Conservation (phyloP, 1,284 basidiomycete species). For the Cutaneotrichosporon sp. region DNA sequence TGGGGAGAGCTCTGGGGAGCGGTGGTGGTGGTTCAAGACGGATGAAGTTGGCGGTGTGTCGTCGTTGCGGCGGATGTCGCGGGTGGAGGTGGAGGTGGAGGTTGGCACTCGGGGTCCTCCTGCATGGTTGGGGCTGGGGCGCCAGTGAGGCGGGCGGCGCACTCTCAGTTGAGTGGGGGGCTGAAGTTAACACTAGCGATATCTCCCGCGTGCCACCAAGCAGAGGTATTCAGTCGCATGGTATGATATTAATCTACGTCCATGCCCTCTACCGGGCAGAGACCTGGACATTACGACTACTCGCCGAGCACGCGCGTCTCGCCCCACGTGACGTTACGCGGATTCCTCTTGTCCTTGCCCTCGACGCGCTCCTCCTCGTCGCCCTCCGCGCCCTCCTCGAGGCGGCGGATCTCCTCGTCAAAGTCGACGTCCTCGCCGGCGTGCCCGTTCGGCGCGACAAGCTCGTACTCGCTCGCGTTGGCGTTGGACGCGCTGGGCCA, state of each 20-base stretch:
- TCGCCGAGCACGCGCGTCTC: constrained; percentile 50
- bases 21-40: too few species aligned
- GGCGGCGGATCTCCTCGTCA: constrained; percentile 53
- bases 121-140: too few species aligned
- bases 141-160: too few species aligned
- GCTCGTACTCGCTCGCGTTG: constrained; percentile 38
- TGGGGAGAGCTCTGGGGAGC: too few species aligned
- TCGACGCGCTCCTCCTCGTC: constrained; percentile 28
- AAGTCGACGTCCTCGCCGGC: constrained; percentile 36
- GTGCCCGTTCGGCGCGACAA: constrained; percentile 26
- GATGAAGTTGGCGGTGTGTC: too few species aligned
- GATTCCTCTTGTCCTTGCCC: constrained; percentile 26
- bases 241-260: neutral
- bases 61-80: too few species aligned
- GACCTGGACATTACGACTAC: neutral
- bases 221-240: neutral
- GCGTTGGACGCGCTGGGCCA: constrained; percentile 29
- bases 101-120: too few species aligned
- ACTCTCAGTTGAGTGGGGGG: too few species aligned
- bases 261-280: neutral
- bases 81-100: too few species aligned
- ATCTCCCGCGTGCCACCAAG: too few species aligned
- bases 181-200: too few species aligned
- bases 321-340: constrained; percentile 48
- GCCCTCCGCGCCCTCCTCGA: constrained; percentile 37